Conservation (phyloP, 495 filamentous ascomycete genomes). For the Sporormia fimetaria region DNA sequence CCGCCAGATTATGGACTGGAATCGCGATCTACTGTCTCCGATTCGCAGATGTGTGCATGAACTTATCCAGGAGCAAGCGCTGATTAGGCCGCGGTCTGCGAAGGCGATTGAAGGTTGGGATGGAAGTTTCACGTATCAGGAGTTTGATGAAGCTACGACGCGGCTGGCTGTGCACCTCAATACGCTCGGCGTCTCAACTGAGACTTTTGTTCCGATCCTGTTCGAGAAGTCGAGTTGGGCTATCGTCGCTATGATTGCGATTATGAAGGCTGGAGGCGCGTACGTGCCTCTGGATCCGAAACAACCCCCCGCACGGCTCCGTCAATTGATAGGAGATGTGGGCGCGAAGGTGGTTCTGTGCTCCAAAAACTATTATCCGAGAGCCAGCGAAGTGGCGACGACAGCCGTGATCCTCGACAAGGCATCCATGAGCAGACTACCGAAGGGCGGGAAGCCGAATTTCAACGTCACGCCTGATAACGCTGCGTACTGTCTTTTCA, state of each 20-base stretch:
- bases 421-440: constrained; percentile 3
- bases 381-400: constrained; percentile 5
- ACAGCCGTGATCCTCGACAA: constrained; percentile 7
- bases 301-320: constrained; percentile 24
- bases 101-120: constrained; percentile 42
- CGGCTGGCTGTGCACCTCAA: constrained; percentile 33
- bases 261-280: constrained; percentile 39
- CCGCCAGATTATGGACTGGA: constrained; percentile 38
- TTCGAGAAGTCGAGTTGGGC: constrained; percentile 40
- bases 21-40: constrained; percentile 31
- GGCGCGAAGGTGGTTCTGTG: constrained; percentile 35
- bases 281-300: constrained; percentile 36
- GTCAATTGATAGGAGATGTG: constrained; percentile 30
- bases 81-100: constrained; percentile 30
- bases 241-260: constrained; percentile 37
- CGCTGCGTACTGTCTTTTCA: constrained; percentile 21
- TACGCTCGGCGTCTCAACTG: constrained; percentile 20
- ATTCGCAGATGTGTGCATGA: constrained; percentile 38
- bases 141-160: constrained; percentile 39
- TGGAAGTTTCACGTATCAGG: constrained; percentile 39
- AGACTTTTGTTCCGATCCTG: constrained; percentile 32
- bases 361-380: constrained; percentile 24
- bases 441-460: constrained; percentile 6
- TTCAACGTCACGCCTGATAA: constrained; percentile 15
- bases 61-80: constrained; percentile 34